Evolutionary conservation across 352 stramenopile genomes (phyloP), one percentile per base, ranked within the genome.

Genomic region (Sclerospora graminicola): DNA sequence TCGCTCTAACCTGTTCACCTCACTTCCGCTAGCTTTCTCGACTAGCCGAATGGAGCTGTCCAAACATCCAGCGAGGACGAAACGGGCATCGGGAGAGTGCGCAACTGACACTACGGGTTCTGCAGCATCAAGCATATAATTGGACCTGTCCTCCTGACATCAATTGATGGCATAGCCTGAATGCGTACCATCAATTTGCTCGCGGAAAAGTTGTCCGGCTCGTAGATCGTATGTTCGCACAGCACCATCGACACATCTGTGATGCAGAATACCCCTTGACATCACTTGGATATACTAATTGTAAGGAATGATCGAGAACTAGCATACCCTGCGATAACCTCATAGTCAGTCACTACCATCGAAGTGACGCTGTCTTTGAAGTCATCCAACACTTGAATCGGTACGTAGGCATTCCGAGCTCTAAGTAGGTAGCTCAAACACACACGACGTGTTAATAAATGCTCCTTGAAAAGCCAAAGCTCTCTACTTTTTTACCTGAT

Each of bases 361-460:
- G 68, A 83, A 10, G 84, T 95, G 47, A 94, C 81, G 47, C 83
- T 94, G 59, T 95, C 84, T 34, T 77, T 88, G 41, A 90, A 94
- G 37, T 90, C 74, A 41, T 92, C 77, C 19, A 95, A 51, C 20
- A 85, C 58, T 60, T 95, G 84, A 41, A 95, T 93, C 15, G 84
- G 82, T 10, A 48, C 51, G 45, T 74, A 88, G 1, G 77, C 51
- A 36, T 88, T 89, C 1, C 77, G 70, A 52, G 77, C 75, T 53
- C 79, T 85, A 38, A 6, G 21, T 26, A 26, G 21, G 21, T 26
- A 3, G 21, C 21, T 6, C 21, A 26, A 26, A 26, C 21, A 26
- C 21, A 26, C 21, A 43, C 14, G 32, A 16, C 26, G 45, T 16
- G n/a, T 48, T 29, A 38, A 13, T 24, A 19, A 16, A 20, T 6